These are phyloP conservation scores for Trichosporon asahii DNA, from an alignment of 1,284 basidiomycete species.

Conservation along the genomic window DNA sequence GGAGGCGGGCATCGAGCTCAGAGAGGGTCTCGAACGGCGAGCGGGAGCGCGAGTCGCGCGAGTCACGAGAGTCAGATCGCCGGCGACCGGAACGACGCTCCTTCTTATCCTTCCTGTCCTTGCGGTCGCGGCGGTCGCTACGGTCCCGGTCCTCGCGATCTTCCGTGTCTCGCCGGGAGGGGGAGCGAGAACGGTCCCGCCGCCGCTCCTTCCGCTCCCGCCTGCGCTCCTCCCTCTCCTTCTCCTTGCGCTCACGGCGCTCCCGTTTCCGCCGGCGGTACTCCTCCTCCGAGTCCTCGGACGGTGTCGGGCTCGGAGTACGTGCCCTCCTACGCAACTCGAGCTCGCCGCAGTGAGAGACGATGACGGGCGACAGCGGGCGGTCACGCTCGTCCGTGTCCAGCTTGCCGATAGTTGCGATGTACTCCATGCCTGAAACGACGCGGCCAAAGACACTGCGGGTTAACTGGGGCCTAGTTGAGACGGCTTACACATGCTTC, in stretches of 20 bases:
- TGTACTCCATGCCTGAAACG: constrained; percentile 53
- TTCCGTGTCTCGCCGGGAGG: background rate
- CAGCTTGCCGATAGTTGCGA: constrained; percentile 52
- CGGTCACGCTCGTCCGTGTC: constrained; percentile 55
- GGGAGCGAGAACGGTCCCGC: constrained; percentile 19
- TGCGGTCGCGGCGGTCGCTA: constrained; percentile 12
- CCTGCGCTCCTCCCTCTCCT: constrained; percentile 18
- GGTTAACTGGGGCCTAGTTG: background rate
- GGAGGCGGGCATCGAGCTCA: constrained; percentile 51
- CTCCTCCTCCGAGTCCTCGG: constrained; percentile 14
- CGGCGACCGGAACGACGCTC: constrained; percentile 17
- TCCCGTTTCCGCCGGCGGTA: constrained; percentile 24
- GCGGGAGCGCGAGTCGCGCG: constrained; percentile 3
- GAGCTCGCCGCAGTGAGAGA: constrained; percentile 79
- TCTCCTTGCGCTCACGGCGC: constrained; percentile 24
- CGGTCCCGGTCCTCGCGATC: constrained; percentile 8
- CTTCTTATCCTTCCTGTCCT: constrained; percentile 17
- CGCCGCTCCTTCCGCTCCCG: constrained; percentile 23
- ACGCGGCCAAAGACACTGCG: constrained; percentile 54
- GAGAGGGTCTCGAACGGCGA: constrained; percentile 38
- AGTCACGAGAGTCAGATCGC: constrained; percentile 8
- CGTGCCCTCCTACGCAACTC: constrained; percentile 59
- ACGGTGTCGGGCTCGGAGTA: constrained; percentile 14
- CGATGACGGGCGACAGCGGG: constrained; percentile 67
- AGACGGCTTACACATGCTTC: constrained; percentile 53